Evolutionary conservation across 345 rosid species (phyloP), one percentile per base, ranked within the genome.

Genomic region (Salix koriyanagi): DNA sequence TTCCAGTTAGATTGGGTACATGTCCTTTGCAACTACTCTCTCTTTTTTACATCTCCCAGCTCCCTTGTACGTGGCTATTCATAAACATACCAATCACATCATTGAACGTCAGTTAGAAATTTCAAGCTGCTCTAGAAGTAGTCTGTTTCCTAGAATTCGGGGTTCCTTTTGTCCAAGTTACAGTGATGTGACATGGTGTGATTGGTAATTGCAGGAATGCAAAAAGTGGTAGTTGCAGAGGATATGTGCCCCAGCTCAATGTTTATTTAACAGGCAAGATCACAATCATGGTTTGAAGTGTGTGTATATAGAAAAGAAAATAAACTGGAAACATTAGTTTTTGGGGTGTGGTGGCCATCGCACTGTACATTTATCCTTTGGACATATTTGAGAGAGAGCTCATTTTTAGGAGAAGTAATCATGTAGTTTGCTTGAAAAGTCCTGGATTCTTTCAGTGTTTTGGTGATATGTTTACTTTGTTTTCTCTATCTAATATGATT

Each of bases 191-290:
- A 89, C 84, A 79, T 85, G 80, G 84, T 87, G 90, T 84, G 91
- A 86, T 87, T 89, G 92, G 87, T 86, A 90, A 88, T 90, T 90
- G 91, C 96, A 88, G 96, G 91, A 87, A 75, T 79, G 80, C 79
- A 82, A 85, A 87, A 84, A 75, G 44, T 85, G 83, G 79, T 86
- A 88, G 87, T 88, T 84, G 85, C 87, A 67, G 90, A 83, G 84
- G 89, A 87, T 85, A 76, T 85, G 67, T 91, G 84, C 83, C 84
- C 82, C 79, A 80, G 86, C 84, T 85, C 90, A 89, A 76, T 91
- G 82, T 87, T 87, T 84, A 78, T 84, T 88, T 76, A 79, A 84
- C 87, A 86, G 86, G 91, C 96, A 88, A 87, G 89, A 86, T 87
- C 85, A 70, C 75, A 79, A 69, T 80, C 75, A 44, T 85, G 69